Evolutionary conservation across 2,329 filamentous ascomycete genomes (phyloP), one percentile per base, ranked within the genome.

Genomic region (Gaeumannomyces tritici): DNA sequence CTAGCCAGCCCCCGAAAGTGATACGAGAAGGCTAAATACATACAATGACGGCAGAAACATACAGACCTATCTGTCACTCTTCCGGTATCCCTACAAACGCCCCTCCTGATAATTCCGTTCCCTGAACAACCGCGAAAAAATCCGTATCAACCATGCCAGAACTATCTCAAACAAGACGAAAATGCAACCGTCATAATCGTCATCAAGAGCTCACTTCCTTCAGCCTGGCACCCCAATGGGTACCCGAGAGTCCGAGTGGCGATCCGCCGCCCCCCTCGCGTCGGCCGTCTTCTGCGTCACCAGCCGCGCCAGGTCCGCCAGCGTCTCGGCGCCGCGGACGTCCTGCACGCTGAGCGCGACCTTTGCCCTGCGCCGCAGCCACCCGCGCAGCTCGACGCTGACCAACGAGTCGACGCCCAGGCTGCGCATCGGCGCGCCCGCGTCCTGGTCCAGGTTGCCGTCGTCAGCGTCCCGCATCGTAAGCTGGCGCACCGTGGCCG

Each of bases 381-480:
- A 72, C 11, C 54, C 63, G 1, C 69, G 61, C 59, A 73, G 56
- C 64, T 73, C 71, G 35, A 73, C 66, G 0, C 64, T 68, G 5
- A 71, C 64, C 21, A 74, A 55, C 1, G 66, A 68, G 61, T 74
- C 72, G 13, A 73, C 29, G 1, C 72, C 71, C 0, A 72, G 27
- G 11, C 66, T 62, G 2, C 57, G 58, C 56, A 71, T 33, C 8
- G 62, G 33, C 31, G 47, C 61, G 7, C 24, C 27, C 21, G 35
- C n/a, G n/a, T 66, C 57, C 4, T 66, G 3, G 18, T 67, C 64
- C 21, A 59, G 61, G 13, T 62, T 59, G 33, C n/a, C 28, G 11
- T 63, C 12, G 12, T 63, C 59, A 13, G 57, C 56, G 57, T 57
- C 24, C 2, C 61, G 60, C 62, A 62, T 63, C 62, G 59, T 33